A percentile compares a stretch with the other conserved stretches of the same genome.
Evolutionary conservation across 1,284 basidiomycete genomes (phyloP).

Genomic region (Sanghuangporus sanghuang): DNA sequence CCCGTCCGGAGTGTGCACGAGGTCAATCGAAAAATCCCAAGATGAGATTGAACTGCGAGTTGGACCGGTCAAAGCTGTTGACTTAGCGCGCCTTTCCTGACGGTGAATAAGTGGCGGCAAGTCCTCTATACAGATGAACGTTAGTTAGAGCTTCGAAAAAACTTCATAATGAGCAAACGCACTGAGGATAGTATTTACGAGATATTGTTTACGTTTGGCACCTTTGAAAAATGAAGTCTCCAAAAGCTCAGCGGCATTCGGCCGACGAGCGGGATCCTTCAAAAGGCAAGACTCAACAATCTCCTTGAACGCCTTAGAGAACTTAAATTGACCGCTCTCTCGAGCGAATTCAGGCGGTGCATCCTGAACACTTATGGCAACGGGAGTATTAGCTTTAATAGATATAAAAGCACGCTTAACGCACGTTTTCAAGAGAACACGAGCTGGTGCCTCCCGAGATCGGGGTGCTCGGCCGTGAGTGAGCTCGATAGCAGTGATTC

Average conservation of each 20-base stretch:
- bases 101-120: conserved; percentile 66
- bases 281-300: conserved; percentile 75
- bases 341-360: conserved; percentile 71
- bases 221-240: conserved; percentile 75
- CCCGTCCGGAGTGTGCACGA: conserved; percentile 1
- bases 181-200: conserved; percentile 74
- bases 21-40: conserved; percentile 13
- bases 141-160: neutral
- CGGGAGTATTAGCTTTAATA: neutral
- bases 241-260: conserved; percentile 74
- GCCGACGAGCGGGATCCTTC: conserved; percentile 79
- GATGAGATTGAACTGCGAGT: conserved; percentile 14
- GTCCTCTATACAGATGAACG: conserved; percentile 34
- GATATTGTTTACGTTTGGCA: conserved; percentile 69
- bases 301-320: conserved; percentile 78
- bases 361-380: conserved; percentile 52
- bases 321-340: conserved; percentile 67
- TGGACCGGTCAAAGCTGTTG: neutral
- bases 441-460: conserved; percentile 69
- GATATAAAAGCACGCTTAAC: conserved; percentile 21
- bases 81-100: conserved; percentile 51
- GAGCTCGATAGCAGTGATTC: conserved; percentile 84
- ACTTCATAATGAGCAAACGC: conserved; percentile 21
- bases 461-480: conserved; percentile 79
- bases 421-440: conserved; percentile 72